A percentile compares a stretch with the other conserved stretches of the same genome.
Evolutionary conservation across 257 asterid genomes (phyloP).

Genomic region (Ballota nigra): DNA sequence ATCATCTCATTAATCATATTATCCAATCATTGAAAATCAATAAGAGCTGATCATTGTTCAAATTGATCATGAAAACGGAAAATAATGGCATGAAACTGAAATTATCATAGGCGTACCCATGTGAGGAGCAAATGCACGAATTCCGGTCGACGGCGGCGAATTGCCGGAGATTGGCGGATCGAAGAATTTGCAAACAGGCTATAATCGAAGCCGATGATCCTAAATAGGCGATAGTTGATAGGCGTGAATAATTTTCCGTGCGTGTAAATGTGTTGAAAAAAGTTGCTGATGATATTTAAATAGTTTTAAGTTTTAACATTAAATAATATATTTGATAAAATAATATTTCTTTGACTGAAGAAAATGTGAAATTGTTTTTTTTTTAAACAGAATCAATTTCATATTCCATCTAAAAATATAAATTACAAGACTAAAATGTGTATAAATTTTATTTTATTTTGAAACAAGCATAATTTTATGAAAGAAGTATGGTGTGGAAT

Average conservation of each 20-base stretch:
- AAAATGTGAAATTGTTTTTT: neutral
- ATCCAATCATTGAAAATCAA: conserved; percentile 18
- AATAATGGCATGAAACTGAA: conserved; percentile 9
- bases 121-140: neutral
- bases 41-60: conserved; percentile 31
- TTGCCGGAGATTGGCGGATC: conserved; percentile 31
- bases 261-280: conserved; percentile 16
- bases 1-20: neutral
- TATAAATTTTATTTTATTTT: no score
- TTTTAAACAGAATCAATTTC: no score
- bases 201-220: conserved; percentile 31
- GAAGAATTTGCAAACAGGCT: conserved; percentile 21
- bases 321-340: neutral
- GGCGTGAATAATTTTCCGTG: conserved; percentile 20
- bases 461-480: no score
- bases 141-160: conserved; percentile 21
- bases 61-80: neutral
- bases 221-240: conserved; percentile 27
- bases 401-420: no score
- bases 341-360: neutral
- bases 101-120: conserved; percentile 53
- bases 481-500: no score
- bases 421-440: no score
- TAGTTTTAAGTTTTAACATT: neutral
- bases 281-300: conserved; percentile 5